Base-by-base conservation (phyloP, 768 basidiomycete species). In the Mycena rebaudengoi region DNA sequence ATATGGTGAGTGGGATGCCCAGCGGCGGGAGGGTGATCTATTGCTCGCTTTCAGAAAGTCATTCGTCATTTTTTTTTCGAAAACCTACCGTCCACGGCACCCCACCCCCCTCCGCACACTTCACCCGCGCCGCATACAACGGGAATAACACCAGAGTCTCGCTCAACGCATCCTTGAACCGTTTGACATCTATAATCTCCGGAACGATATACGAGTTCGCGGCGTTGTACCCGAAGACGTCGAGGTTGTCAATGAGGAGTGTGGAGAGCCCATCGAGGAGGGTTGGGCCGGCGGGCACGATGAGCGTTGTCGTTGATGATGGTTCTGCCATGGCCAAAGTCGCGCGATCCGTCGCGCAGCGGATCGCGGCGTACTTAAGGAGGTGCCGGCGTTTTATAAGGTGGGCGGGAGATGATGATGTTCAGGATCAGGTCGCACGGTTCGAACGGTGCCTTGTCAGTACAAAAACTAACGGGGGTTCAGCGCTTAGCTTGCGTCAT, bases 181-280 rank as follows among this genome's bases (percentile, higher is more conserved):
- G 61, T 1, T 3, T 4, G 7, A 56, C 25, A 14, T 62, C 61
- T 2, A 62, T 51, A 8, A 50, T 6, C 40, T 56, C 61, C 16
- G 53, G 61, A 29, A 62, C 20, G 21, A 62, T 28, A 50, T 62
- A 62, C 16, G 40, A 49, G 54, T 62, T 62, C 29, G 61, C 61
- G 14, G 61, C 61, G 16, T 33, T 44, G 48, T 62, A 62, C 11
- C 37, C 52, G 33, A 61, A 61, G 5, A 48, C 50, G 14, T 61
- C 60, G 35, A 61, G 60, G 13, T 16, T 7, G 18, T 61, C 60
- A 26, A 62, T 41, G 2, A 30, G 33, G 7, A 62, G 52, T 5
- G 14, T 23, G 13, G 52, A 62, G 35, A 62, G 28, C 20, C 51
- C 60, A 20, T 62, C 60, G 29, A 62, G 61, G 23, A 55, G 21